These are phyloP conservation scores for Verticillium zaregamsianum DNA, from an alignment of 2,329 filamentous ascomycete genomes.

Conservation along the genomic window DNA sequence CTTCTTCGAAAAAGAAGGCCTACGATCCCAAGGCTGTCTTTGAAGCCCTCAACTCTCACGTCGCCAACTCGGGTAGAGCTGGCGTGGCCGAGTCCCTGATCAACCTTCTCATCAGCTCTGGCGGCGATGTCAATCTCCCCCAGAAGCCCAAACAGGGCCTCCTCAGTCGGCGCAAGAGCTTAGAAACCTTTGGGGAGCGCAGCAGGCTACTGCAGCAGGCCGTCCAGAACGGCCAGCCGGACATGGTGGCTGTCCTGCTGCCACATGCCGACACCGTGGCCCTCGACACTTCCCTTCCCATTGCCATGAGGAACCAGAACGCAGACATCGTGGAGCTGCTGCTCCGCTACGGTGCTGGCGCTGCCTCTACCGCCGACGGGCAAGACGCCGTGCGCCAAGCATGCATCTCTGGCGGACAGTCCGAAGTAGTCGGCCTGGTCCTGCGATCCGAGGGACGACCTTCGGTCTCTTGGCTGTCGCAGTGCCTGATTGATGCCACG, in stretches of 20 bases:
- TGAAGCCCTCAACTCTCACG: slow-evolving; percentile 44
- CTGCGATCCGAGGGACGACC: slow-evolving; percentile 46
- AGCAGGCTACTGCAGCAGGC: slow-evolving; percentile 47
- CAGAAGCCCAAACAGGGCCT: slow-evolving; percentile 44
- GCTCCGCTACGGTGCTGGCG: slow-evolving; percentile 37
- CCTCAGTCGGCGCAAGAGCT: slow-evolving; percentile 43
- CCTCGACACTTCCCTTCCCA: slow-evolving; percentile 44
- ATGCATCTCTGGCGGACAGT: slow-evolving; percentile 40
- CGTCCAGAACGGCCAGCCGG: slow-evolving; percentile 42
- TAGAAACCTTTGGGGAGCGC: slow-evolving; percentile 43
- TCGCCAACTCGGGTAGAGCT: slow-evolving; percentile 44
- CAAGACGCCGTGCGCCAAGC: slow-evolving; percentile 50
- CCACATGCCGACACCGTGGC: slow-evolving; percentile 47
- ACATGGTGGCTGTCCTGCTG: slow-evolving; percentile 50
- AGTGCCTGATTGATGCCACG: slow-evolving; percentile 48
- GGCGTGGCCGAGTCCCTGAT: slow-evolving; percentile 55
- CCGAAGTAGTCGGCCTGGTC: slow-evolving; percentile 42
- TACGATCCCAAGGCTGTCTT: slow-evolving; percentile 52
- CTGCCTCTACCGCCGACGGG: slow-evolving; percentile 35
- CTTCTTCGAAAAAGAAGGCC: slow-evolving; percentile 42
- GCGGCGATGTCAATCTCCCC: slow-evolving; percentile 44
- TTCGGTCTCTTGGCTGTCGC: slow-evolving; percentile 36
- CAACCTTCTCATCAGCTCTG: slow-evolving; percentile 41
- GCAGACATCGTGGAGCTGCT: slow-evolving; percentile 40
- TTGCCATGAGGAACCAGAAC: slow-evolving; percentile 42